Conservation (phyloP, 140 eudicot genomes). For the Cichorium intybus region DNA sequence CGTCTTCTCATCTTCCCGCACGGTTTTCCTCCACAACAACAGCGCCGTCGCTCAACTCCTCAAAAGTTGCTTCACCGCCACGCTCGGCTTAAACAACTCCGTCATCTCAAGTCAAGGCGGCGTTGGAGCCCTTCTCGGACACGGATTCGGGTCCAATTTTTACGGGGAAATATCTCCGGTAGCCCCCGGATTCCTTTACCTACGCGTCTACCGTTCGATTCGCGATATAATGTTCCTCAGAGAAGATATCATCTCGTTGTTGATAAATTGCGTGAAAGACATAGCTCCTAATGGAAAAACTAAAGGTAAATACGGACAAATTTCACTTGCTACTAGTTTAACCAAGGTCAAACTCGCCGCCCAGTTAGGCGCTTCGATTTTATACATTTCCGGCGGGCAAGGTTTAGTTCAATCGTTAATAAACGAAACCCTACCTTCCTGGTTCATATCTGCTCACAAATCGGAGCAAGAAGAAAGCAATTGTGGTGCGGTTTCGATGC, state of each 20-base stretch:
- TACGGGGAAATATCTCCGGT: constrained; percentile 78
- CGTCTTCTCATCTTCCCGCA: constrained; percentile 81
- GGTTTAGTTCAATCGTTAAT: constrained; percentile 72
- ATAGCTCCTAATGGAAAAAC: constrained; percentile 43
- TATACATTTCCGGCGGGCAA: constrained; percentile 74
- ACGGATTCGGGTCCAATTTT: constrained; percentile 71
- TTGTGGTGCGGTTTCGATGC: constrained; percentile 51
- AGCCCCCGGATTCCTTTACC: constrained; percentile 80
- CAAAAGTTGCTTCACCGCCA: constrained; percentile 69
- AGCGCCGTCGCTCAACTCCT: constrained; percentile 88
- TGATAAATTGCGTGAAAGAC: constrained; percentile 71
- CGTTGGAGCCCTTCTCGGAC: constrained; percentile 83
- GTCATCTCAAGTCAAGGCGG: constrained; percentile 64
- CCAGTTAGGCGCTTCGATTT: constrained; percentile 67
- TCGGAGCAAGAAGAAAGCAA: constrained; percentile 33
- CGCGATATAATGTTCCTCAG: constrained; percentile 77
- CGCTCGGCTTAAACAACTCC: constrained; percentile 58
- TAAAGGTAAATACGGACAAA: constrained; percentile 51
- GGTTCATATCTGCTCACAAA: constrained; percentile 70
- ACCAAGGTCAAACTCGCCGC: constrained; percentile 84
- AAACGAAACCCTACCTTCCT: constrained; percentile 84
- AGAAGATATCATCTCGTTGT: constrained; percentile 64
- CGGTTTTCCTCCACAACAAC: constrained; percentile 83
- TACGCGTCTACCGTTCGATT: constrained; percentile 70
- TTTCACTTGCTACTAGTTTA: constrained; percentile 62